These are phyloP conservation scores for Aspergillus avenaceus DNA, from an alignment of 495 filamentous ascomycete species.

Conservation along the genomic window DNA sequence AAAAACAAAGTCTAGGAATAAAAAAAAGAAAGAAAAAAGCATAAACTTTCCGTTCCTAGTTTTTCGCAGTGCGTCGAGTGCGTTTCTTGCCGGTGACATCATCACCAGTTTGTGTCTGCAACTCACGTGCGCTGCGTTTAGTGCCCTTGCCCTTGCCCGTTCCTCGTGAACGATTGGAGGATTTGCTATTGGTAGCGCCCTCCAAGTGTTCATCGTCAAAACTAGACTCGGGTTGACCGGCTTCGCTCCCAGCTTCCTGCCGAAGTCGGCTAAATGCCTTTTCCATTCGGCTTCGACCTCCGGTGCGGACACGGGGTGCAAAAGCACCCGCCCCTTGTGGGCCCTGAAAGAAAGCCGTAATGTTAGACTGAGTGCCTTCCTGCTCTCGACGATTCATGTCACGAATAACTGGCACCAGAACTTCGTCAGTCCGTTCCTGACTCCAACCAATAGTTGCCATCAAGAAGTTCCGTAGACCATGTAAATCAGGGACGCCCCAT, in stretches of 20 bases:
- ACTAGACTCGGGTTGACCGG: neutral
- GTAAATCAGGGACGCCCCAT: constrained; percentile 93
- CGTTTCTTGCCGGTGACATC: constrained; percentile 14
- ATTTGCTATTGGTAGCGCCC: no score
- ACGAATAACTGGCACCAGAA: constrained; percentile 86
- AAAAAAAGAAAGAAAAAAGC: neutral
- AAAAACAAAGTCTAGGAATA: no score
- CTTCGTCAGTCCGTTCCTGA: constrained; percentile 86
- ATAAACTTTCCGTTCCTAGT: neutral
- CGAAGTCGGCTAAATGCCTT: constrained; percentile 69
- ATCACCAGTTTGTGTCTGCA: neutral
- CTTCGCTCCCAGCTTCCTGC: constrained; percentile 42
- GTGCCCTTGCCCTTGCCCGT: constrained; percentile 14
- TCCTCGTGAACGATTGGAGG: neutral
- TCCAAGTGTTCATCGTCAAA: no score
- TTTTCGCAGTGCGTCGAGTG: constrained; percentile 6
- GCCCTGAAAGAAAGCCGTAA: constrained; percentile 81
- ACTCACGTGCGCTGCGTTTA: constrained; percentile 13
- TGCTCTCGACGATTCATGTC: constrained; percentile 86
- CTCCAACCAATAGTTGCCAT: constrained; percentile 94
- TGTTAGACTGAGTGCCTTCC: constrained; percentile 93
- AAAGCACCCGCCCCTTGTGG: constrained; percentile 65
- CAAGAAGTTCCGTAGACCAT: constrained; percentile 76
- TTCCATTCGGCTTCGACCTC: constrained; percentile 74
- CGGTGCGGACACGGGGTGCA: constrained; percentile 64